A percentile compares a stretch with the other conserved stretches of the same genome.
These are phyloP conservation scores for Colletotrichum simmondsii DNA, from an alignment of 2,329 filamentous ascomycete species.

Conservation along the genomic window DNA sequence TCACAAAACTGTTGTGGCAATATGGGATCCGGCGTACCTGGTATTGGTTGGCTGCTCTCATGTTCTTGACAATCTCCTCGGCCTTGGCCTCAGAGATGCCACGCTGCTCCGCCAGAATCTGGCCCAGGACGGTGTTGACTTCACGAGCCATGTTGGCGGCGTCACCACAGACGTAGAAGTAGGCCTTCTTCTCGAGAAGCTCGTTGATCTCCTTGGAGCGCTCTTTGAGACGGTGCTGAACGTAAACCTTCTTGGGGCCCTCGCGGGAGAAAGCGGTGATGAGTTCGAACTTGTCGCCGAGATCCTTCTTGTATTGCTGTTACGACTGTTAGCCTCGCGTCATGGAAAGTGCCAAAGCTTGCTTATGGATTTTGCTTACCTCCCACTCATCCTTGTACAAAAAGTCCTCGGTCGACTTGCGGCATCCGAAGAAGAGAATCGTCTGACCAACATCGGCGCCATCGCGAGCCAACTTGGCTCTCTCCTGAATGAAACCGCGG, in stretches of 20 bases:
- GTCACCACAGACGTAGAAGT: constrained; percentile 98
- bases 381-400: constrained; percentile 93
- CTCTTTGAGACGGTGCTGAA: constrained; percentile 92
- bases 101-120: constrained; percentile 88
- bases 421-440: constrained; percentile 94
- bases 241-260: constrained; percentile 88
- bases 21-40: constrained; percentile 70
- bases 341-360: not conserved
- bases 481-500: constrained; percentile 93
- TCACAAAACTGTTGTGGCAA: not conserved
- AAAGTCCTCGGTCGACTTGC: constrained; percentile 89
- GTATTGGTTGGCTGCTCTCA: constrained; percentile 95
- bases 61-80: constrained; percentile 96
- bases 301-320: constrained; percentile 82
- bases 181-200: constrained; percentile 85
- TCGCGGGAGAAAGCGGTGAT: constrained; percentile 97
- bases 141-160: constrained; percentile 97
- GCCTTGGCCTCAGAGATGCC: constrained; percentile 86
- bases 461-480: constrained; percentile 82
- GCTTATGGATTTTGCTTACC: constrained; percentile 64
- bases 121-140: constrained; percentile 85
- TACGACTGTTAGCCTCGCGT: constrained; percentile 2
- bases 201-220: constrained; percentile 86
- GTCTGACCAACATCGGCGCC: constrained; percentile 89
- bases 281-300: constrained; percentile 91